Evolutionary conservation across 2,329 filamentous ascomycete species (phyloP).

Genomic region (Penicillium verrucosum): DNA sequence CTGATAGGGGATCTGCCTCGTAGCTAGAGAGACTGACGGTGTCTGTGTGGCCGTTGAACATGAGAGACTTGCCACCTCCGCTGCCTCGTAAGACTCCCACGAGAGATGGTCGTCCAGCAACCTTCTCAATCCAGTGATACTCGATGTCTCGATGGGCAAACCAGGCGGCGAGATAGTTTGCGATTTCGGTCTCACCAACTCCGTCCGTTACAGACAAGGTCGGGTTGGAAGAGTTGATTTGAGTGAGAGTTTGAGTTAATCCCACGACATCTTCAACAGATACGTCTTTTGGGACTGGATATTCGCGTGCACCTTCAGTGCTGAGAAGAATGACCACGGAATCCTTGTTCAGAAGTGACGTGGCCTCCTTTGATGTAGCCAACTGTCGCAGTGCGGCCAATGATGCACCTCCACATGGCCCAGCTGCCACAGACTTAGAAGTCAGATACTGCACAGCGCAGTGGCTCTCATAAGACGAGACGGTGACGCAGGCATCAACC

Average conservation of each 20-base stretch:
- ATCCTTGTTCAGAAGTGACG: constrained; percentile 37
- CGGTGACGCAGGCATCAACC: constrained; percentile 58
- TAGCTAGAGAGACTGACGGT: constrained; percentile 52
- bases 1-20: constrained; percentile 46
- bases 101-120: constrained; percentile 49
- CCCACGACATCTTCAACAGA: constrained; percentile 42
- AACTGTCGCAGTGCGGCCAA: constrained; percentile 55
- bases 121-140: constrained; percentile 49
- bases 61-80: constrained; percentile 49
- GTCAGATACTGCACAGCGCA: constrained; percentile 55
- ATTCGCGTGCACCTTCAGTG: constrained; percentile 62
- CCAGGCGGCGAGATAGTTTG: constrained; percentile 50
- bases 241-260: constrained; percentile 47
- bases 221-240: constrained; percentile 52
- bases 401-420: constrained; percentile 62
- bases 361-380: constrained; percentile 25
- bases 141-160: constrained; percentile 53
- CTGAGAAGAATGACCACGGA: constrained; percentile 63
- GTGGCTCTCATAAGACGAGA: constrained; percentile 64
- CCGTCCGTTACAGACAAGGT: constrained; percentile 43
- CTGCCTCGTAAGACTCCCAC: constrained; percentile 49
- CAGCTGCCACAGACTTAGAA: constrained; percentile 47
- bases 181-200: constrained; percentile 48
- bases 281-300: constrained; percentile 46
- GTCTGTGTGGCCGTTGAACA: constrained; percentile 55